phyloP scores from a whole-genome alignment of 805 yeast species.

The Scheffersomyces spartinae region DNA sequence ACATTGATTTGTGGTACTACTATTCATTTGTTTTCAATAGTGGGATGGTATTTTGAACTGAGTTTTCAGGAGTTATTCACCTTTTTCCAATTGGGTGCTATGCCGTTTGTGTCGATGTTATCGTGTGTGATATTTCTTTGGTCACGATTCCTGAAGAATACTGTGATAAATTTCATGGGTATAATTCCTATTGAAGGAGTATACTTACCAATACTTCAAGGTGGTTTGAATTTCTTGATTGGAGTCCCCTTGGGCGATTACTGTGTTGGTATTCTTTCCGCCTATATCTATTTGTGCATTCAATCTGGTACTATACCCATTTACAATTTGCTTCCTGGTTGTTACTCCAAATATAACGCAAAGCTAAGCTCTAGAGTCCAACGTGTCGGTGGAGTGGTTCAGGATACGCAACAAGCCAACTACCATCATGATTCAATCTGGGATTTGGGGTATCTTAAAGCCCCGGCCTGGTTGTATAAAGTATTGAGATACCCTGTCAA shows the following conservation, averaged over 20 bases:
- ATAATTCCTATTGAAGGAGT: slow-evolving; percentile 30
- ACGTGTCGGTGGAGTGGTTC: slow-evolving; percentile 2
- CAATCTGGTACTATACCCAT: slow-evolving; percentile 29
- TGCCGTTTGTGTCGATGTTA: slow-evolving; percentile 16
- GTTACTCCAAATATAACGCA: slow-evolving; percentile 12
- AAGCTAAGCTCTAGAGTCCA: no score
- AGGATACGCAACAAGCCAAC: slow-evolving; percentile 1
- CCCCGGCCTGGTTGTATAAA: slow-evolving; percentile 25
- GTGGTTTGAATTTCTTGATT: slow-evolving; percentile 12
- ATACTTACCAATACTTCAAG: slow-evolving; percentile 24
- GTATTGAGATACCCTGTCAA: slow-evolving; percentile 17
- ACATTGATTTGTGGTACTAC: slow-evolving; percentile 24
- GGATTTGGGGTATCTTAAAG: slow-evolving; percentile 30
- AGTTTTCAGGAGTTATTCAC: no score
- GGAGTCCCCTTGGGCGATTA: no score
- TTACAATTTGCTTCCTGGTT: slow-evolving; percentile 24
- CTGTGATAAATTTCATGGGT: slow-evolving; percentile 24
- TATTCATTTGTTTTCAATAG: slow-evolving; percentile 13
- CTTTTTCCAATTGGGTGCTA: slow-evolving; percentile 9
- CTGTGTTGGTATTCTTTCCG: slow-evolving; percentile 23
- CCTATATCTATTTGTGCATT: slow-evolving; percentile 29
- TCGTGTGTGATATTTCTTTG: slow-evolving; percentile 28
- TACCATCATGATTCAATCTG: slow-evolving; percentile 18
- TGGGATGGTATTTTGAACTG: no score
- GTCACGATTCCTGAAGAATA: slow-evolving; percentile 27